phyloP scores from a whole-genome alignment of 225 moss, liverwort and hornwort species.

The Neckera pumila region DNA sequence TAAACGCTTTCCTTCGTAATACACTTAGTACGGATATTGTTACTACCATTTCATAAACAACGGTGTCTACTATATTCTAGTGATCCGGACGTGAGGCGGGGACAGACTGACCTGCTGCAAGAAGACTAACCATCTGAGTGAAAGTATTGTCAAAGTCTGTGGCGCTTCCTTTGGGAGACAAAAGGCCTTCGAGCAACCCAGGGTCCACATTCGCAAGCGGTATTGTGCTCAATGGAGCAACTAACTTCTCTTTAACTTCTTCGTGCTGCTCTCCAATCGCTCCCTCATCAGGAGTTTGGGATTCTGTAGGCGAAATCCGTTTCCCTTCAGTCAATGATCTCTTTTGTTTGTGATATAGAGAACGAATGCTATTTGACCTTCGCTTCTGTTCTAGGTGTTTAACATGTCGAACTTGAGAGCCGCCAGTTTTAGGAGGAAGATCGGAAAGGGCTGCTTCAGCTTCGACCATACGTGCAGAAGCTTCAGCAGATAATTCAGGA shows the following conservation, averaged over 20 bases:
- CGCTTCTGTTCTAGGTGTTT: slow-evolving; percentile 56
- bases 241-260: slow-evolving; percentile 13
- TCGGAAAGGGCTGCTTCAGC: slow-evolving; percentile 57
- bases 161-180: slow-evolving; percentile 49
- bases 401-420: slow-evolving; percentile 31
- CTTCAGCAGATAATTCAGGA: slow-evolving; percentile 76
- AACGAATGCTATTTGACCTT: slow-evolving; percentile 75
- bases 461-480: slow-evolving; percentile 75
- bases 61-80: neutral
- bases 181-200: slow-evolving; percentile 31
- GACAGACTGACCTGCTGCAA: slow-evolving; percentile 69
- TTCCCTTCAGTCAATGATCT: slow-evolving; percentile 41
- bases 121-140: slow-evolving; percentile 94
- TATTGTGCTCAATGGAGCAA: slow-evolving; percentile 26
- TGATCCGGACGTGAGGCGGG: neutral
- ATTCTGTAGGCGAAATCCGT: slow-evolving; percentile 20
- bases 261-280: slow-evolving; percentile 16
- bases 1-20: neutral
- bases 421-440: slow-evolving; percentile 31
- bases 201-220: slow-evolving; percentile 37
- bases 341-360: slow-evolving; percentile 69
- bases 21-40: neutral
- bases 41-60: neutral
- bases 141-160: slow-evolving; percentile 66
- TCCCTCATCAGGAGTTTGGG: slow-evolving; percentile 13